Percentiles rank a stretch among this genome's conserved stretches.
These are phyloP conservation scores for Emergomyces orientalis DNA, from an alignment of 2,329 filamentous ascomycete species.

Conservation along the genomic window DNA sequence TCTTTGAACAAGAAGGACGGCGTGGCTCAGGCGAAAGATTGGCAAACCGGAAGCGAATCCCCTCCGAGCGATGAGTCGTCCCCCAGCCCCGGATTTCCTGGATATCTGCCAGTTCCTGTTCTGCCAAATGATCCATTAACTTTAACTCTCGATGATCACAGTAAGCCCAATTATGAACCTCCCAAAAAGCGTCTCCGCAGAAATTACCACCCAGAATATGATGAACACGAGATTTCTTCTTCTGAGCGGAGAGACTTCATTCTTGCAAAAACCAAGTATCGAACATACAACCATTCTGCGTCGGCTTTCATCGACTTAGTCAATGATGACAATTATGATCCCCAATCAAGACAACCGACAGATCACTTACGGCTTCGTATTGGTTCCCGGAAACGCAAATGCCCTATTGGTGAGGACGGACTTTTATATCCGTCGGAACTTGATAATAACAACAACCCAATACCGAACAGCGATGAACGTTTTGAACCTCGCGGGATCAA, in stretches of 20 bases:
- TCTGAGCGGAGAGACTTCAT: slow-evolving; percentile 32
- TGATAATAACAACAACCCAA: slow-evolving; percentile 19
- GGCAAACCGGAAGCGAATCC: not conserved
- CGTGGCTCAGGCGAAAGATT: not conserved
- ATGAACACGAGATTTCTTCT: slow-evolving; percentile 16
- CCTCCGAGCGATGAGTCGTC: not conserved
- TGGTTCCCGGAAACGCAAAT: slow-evolving; percentile 35
- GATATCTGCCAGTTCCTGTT: slow-evolving; percentile 13
- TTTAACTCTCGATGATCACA: slow-evolving; percentile 21
- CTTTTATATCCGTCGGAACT: slow-evolving; percentile 25
- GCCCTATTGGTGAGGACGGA: slow-evolving; percentile 28
- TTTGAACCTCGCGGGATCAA: slow-evolving; percentile 32
- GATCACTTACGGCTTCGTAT: slow-evolving; percentile 36
- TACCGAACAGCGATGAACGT: slow-evolving; percentile 31
- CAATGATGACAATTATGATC: slow-evolving; percentile 31
- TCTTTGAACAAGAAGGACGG: slow-evolving; percentile 4
- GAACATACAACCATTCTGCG: slow-evolving; percentile 33
- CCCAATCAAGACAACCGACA: slow-evolving; percentile 20
- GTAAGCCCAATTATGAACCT: slow-evolving; percentile 28
- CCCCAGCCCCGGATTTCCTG: slow-evolving; percentile 11
- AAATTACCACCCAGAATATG: slow-evolving; percentile 35
- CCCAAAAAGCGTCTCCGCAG: slow-evolving; percentile 30
- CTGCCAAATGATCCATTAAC: slow-evolving; percentile 24
- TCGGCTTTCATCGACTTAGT: slow-evolving; percentile 38
- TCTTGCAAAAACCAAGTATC: slow-evolving; percentile 37